These are phyloP conservation scores for Sequoia sempervirens DNA, from an alignment of 75 land plant species.

Conservation along the genomic window DNA sequence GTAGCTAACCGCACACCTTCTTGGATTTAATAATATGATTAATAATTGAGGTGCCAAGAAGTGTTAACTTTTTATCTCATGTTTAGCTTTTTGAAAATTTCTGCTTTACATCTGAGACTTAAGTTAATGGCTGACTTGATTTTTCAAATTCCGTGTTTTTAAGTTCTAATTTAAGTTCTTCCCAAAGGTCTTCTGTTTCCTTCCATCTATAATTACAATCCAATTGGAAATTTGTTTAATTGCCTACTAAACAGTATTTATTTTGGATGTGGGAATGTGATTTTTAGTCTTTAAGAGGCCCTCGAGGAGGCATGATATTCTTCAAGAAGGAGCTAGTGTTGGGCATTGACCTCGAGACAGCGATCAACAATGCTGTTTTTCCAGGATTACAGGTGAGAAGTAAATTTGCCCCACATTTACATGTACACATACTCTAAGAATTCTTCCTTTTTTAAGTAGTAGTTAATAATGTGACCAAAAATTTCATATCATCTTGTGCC, in stretches of 20 bases:
- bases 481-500: too few relatives aligned
- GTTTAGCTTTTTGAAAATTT: background rate
- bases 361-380: slow-evolving; percentile 91
- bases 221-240: background rate
- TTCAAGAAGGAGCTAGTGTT: slow-evolving; percentile 74
- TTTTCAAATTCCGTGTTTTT: background rate
- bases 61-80: background rate
- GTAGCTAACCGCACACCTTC: background rate
- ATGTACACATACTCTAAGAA: background rate
- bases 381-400: slow-evolving; percentile 81
- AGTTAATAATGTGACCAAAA: too few relatives aligned
- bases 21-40: too few relatives aligned
- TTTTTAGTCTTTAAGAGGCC: slow-evolving; percentile 85
- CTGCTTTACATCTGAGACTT: too few relatives aligned
- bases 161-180: background rate
- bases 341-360: slow-evolving; percentile 74
- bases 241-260: background rate
- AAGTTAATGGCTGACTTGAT: background rate
- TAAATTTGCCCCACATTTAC: background rate
- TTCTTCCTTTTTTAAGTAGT: background rate
- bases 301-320: slow-evolving; percentile 95
- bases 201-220: background rate
- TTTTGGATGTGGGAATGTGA: background rate
- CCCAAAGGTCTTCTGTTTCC: background rate
- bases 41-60: background rate